Conservation (phyloP, 352 stramenopile genomes). For the Saprolegnia parasitica region DNA sequence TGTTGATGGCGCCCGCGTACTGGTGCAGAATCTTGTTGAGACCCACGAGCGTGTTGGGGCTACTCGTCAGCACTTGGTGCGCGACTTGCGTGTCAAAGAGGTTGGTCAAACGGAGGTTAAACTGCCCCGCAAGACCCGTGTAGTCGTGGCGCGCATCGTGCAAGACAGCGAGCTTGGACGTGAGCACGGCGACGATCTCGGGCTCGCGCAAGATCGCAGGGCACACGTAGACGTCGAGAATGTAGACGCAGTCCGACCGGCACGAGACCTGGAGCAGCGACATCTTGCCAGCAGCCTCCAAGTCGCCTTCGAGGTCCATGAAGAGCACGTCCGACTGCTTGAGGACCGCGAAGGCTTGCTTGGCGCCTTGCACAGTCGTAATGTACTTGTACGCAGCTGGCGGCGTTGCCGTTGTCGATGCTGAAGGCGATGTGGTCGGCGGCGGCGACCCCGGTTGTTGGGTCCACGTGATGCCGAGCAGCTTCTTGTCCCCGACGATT, state of each 20-base stretch:
- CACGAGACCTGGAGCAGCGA: constrained; percentile 9
- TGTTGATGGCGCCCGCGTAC: constrained; percentile 13
- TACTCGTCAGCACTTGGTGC: constrained; percentile 5
- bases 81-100: constrained; percentile 24
- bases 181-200: background rate
- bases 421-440: background rate
- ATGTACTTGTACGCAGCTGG: constrained; percentile 3
- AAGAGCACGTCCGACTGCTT: background rate
- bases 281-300: background rate
- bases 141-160: constrained; percentile 18
- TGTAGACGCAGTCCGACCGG: background rate
- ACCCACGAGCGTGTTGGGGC: background rate
- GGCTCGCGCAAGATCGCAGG: background rate
- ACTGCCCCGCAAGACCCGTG: background rate
- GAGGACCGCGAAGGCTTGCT: constrained; percentile 17
- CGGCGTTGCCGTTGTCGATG: background rate
- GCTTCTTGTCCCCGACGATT: background rate
- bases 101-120: background rate
- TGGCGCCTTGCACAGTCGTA: background rate
- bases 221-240: constrained; percentile 16
- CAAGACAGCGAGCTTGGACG: background rate
- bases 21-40: background rate
- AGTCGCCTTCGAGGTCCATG: constrained; percentile 21
- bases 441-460: background rate
- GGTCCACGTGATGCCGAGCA: background rate